Conservation (phyloP, 177 flowering plant genomes). For the Telopea speciosissima region DNA sequence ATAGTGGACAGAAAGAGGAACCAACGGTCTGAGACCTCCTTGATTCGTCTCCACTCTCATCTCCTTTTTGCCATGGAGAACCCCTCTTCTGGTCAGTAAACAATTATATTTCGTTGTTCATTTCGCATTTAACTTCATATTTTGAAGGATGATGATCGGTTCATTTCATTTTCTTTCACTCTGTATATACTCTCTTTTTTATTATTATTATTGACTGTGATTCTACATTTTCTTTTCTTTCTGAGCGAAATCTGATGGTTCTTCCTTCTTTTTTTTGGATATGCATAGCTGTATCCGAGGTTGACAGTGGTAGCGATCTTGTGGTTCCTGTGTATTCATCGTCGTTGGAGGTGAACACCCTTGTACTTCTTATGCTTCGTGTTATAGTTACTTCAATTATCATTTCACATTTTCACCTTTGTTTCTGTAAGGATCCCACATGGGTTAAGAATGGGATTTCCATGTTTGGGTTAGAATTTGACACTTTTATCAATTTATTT, state of each 20-base stretch:
- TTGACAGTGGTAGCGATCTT: slow-evolving; percentile 14
- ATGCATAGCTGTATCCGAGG: not conserved
- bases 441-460: too few species aligned
- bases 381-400: not conserved
- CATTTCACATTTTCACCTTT: not conserved
- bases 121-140: not conserved
- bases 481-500: not conserved
- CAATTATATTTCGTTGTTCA: slow-evolving; percentile 2
- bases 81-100: not conserved
- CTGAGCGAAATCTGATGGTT: not conserved
- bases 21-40: too few species aligned
- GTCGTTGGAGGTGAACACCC: slow-evolving; percentile 32
- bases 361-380: not conserved
- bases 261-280: not conserved
- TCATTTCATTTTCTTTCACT: not conserved
- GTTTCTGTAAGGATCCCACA: too few species aligned
- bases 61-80: not conserved
- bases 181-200: not conserved
- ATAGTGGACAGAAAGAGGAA: too few species aligned
- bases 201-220: not conserved
- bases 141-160: not conserved
- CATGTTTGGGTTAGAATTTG: too few species aligned
- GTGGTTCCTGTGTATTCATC: slow-evolving; percentile 26
- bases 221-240: too few species aligned
- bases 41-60: not conserved